These are phyloP conservation scores for Pistacia atlantica DNA, from an alignment of 345 rosid genomes.

Conservation along the genomic window DNA sequence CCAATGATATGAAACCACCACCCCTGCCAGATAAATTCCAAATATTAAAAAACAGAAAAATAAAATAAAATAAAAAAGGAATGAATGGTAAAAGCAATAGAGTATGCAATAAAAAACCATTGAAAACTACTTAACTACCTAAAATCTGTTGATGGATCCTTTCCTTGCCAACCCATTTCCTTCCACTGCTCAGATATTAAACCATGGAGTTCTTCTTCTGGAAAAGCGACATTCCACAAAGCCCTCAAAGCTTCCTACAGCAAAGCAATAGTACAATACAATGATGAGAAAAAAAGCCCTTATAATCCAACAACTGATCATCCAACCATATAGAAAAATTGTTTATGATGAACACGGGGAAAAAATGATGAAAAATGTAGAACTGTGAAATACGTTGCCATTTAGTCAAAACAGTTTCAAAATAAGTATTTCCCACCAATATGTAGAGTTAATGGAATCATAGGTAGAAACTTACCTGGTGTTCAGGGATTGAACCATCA, in stretches of 20 bases:
- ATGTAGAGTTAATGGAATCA: not conserved
- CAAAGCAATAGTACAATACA: constrained; percentile 23
- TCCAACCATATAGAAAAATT: not conserved
- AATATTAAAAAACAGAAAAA: constrained; percentile 1
- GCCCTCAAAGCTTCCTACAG: constrained; percentile 83
- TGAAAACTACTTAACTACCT: constrained; percentile 44
- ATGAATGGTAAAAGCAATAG: constrained; percentile 1
- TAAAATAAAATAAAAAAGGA: not conserved
- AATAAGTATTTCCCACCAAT: not conserved
- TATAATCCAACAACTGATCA: not conserved
- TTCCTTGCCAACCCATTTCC: constrained; percentile 99
- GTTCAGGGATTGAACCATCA: constrained; percentile 82
- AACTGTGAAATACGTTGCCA: not conserved
- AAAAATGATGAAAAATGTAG: not conserved
- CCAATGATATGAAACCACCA: constrained; percentile 98
- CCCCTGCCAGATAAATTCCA: constrained; percentile 65
- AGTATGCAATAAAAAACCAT: constrained; percentile 8
- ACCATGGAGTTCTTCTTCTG: constrained; percentile 83
- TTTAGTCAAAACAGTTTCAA: not conserved
- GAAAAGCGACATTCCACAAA: constrained; percentile 89
- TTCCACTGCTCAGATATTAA: constrained; percentile 99
- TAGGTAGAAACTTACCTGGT: constrained; percentile 53
- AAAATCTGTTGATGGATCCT: constrained; percentile 99
- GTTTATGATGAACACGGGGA: not conserved
- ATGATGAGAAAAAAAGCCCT: constrained; percentile 12